Percentiles rank a stretch among this genome's conserved stretches.
Conservation (phyloP, 176 grass and related monocot genomes). For the Oryza brachyantha region DNA sequence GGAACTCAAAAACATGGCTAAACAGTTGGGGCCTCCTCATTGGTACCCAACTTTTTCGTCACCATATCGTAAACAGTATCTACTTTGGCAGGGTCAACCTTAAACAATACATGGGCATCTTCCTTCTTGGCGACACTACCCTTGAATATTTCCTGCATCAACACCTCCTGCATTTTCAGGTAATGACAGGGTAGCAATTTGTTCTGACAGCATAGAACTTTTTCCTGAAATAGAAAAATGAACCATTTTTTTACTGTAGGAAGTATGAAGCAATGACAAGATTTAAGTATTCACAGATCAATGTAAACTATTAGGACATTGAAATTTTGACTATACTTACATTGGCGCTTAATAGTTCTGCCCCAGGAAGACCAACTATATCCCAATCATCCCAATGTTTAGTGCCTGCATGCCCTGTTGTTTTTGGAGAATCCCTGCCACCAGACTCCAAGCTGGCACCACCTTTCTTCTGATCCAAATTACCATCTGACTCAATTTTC, state of each 20-base stretch:
- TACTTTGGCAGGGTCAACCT: slow-evolving; percentile 78
- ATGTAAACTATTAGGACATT: neutral
- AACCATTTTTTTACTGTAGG: neutral
- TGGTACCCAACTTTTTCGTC: slow-evolving; percentile 75
- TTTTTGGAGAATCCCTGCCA: slow-evolving; percentile 55
- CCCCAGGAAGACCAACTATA: slow-evolving; percentile 80
- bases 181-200: slow-evolving; percentile 79
- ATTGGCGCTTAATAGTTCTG: slow-evolving; percentile 70
- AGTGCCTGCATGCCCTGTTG: slow-evolving; percentile 28
- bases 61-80: slow-evolving; percentile 88
- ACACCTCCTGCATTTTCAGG: slow-evolving; percentile 81
- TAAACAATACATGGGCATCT: slow-evolving; percentile 80
- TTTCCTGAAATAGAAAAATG: slow-evolving; percentile 57
- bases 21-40: slow-evolving; percentile 47
- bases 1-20: slow-evolving; percentile 25
- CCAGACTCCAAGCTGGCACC: slow-evolving; percentile 45
- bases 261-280: neutral
- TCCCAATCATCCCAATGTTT: slow-evolving; percentile 93
- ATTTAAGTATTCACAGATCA: slow-evolving; percentile 3
- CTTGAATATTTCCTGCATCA: slow-evolving; percentile 88
- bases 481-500: slow-evolving; percentile 68
- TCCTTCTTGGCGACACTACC: slow-evolving; percentile 78
- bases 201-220: slow-evolving; percentile 71
- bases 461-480: slow-evolving; percentile 75
- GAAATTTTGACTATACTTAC: slow-evolving; percentile 50